Evolutionary conservation across 495 filamentous ascomycete species (phyloP).

Genomic region (Daldinia decipiens): DNA sequence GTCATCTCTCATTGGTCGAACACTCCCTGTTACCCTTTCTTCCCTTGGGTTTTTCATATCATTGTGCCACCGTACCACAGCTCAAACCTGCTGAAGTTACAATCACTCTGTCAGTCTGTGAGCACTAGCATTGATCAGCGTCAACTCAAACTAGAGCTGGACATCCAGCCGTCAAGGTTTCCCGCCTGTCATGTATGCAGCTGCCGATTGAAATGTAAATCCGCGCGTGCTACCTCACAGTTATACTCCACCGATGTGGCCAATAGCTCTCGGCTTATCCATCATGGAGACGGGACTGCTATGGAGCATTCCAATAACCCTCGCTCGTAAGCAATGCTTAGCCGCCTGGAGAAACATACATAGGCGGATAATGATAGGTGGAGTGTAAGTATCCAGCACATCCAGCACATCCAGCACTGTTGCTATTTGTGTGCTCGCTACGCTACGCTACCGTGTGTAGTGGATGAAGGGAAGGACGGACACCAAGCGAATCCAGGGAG

Average conservation of each 20-base stretch:
- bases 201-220: conserved; percentile 41
- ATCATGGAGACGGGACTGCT: conserved; percentile 13
- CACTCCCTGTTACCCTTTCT: conserved; percentile 9
- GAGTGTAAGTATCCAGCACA: conserved; percentile 11
- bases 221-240: conserved; percentile 40
- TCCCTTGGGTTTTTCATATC: conserved; percentile 24
- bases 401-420: not conserved
- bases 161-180: conserved; percentile 41
- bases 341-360: conserved; percentile 34
- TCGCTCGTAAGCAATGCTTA: conserved; percentile 40
- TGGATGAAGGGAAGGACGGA: conserved; percentile 24
- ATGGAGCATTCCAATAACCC: conserved; percentile 8
- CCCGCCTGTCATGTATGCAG: conserved; percentile 46
- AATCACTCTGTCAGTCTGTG: conserved; percentile 33
- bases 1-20: conserved; percentile 29
- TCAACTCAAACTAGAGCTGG: conserved; percentile 41
- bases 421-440: conserved; percentile 3
- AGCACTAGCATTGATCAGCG: conserved; percentile 43
- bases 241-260: conserved; percentile 40
- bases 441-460: not conserved
- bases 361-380: conserved; percentile 36
- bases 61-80: conserved; percentile 38
- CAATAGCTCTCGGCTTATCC: conserved; percentile 39
- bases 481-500: conserved; percentile 11
- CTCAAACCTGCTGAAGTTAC: conserved; percentile 34